Evolutionary conservation across 306 rosid species (phyloP).

Genomic region (Cyamopsis tetragonoloba): DNA sequence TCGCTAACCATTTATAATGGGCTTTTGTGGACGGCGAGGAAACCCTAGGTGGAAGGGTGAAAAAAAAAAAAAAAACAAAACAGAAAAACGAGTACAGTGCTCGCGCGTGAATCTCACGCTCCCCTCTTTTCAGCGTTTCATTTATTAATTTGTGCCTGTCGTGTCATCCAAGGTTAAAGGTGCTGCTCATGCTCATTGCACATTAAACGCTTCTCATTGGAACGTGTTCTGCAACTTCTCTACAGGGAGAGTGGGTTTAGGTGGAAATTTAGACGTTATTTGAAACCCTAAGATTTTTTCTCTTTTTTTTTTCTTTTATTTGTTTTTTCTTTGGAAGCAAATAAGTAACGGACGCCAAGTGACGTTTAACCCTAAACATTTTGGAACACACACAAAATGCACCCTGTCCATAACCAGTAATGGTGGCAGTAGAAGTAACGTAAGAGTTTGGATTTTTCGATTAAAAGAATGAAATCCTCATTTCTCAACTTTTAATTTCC

Average conservation of each 20-base stretch:
- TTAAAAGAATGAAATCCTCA: constrained; percentile 1
- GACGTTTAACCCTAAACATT: constrained; percentile 56
- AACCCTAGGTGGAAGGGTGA: constrained; percentile 59
- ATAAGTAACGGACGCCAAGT: constrained; percentile 29
- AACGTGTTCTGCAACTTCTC: constrained; percentile 27
- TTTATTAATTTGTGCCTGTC: constrained; percentile 52
- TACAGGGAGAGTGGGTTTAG: constrained; percentile 24
- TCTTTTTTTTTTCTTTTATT: neutral
- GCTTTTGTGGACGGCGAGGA: constrained; percentile 37
- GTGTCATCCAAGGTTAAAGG: constrained; percentile 58
- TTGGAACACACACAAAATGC: constrained; percentile 14
- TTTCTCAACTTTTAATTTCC: neutral
- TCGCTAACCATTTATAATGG: constrained; percentile 48
- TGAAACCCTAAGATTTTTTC: constrained; percentile 63
- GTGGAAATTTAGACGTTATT: neutral
- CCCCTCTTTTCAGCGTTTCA: constrained; percentile 19
- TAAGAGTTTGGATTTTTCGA: constrained; percentile 2
- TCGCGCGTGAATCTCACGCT: constrained; percentile 56
- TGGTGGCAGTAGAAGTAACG: constrained; percentile 15
- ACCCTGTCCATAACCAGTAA: constrained; percentile 26
- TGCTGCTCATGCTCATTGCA: constrained; percentile 58
- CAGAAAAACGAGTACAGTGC: constrained; percentile 6
- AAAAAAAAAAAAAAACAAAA: constrained; percentile 16
- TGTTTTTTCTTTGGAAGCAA: constrained; percentile 5
- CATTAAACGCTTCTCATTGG: constrained; percentile 45